Conservation (phyloP, 495 filamentous ascomycete species). For the Penicillium roqueforti region DNA sequence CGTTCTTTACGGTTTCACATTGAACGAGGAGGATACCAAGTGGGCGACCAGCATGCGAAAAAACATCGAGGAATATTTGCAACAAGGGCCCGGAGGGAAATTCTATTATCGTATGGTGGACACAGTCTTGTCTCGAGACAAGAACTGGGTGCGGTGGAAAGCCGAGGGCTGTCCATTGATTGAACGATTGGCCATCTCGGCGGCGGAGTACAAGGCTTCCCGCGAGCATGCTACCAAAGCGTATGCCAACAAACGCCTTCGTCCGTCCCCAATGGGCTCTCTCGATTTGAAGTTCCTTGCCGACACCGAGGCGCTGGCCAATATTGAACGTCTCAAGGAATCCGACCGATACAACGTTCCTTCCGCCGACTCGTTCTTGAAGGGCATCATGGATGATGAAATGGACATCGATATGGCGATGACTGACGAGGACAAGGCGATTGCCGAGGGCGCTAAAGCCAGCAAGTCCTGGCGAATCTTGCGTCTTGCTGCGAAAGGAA, state of each 20-base stretch:
- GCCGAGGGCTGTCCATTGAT: constrained; percentile 87
- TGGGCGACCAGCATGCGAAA: constrained; percentile 74
- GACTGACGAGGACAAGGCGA: constrained; percentile 63
- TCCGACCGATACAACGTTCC: constrained; percentile 51
- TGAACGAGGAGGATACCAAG: constrained; percentile 78
- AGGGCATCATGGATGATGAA: constrained; percentile 63
- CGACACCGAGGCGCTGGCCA: constrained; percentile 50
- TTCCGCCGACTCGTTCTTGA: constrained; percentile 52
- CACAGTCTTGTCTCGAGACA: constrained; percentile 88
- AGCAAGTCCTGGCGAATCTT: constrained; percentile 89
- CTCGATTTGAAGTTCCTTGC: constrained; percentile 73
- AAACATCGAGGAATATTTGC: constrained; percentile 73
- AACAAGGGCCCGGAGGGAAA: constrained; percentile 63
- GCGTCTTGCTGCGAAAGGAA: constrained; percentile 67
- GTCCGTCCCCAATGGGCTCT: constrained; percentile 62
- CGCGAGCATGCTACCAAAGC: constrained; percentile 58
- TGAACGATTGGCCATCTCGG: constrained; percentile 63
- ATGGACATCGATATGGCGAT: constrained; percentile 79
- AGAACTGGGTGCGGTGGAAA: constrained; percentile 99
- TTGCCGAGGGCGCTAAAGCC: constrained; percentile 61
- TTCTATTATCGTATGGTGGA: constrained; percentile 97
- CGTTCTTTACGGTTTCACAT: constrained; percentile 71
- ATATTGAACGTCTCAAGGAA: constrained; percentile 57
- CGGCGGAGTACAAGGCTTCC: constrained; percentile 60
- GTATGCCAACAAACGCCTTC: constrained; percentile 62